phyloP scores from a whole-genome alignment of 495 filamentous ascomycete species.

The Aspergillus haitiensis region DNA sequence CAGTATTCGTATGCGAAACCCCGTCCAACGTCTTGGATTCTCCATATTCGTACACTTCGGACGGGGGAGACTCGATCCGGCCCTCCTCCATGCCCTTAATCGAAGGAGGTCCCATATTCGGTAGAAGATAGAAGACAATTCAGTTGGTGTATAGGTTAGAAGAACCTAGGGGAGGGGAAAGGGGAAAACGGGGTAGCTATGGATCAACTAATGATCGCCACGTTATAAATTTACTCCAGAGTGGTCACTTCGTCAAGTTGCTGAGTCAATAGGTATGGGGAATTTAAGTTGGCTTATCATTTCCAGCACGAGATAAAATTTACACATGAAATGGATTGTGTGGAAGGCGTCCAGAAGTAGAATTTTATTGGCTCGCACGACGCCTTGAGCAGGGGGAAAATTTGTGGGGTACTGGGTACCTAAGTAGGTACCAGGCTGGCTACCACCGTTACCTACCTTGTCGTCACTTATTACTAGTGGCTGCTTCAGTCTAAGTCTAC shows the following conservation, averaged over 20 bases:
- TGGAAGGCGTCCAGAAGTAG: constrained; percentile 1
- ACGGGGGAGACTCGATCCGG: constrained; percentile 8
- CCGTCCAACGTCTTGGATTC: constrained; percentile 26
- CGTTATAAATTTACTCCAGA: constrained; percentile 6
- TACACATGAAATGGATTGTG: constrained; percentile 15
- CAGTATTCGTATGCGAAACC: constrained; percentile 19
- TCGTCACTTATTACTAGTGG: too few relatives aligned
- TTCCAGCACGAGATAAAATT: constrained; percentile 21
- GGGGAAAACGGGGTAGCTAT: not conserved
- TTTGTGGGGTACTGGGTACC: constrained; percentile 16
- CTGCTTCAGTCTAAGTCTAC: not conserved
- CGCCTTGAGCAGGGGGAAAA: constrained; percentile 3
- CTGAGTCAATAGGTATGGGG: constrained; percentile 10
- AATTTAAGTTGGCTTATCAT: constrained; percentile 10
- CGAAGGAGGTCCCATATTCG: constrained; percentile 23
- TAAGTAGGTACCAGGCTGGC: not conserved
- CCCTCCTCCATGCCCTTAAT: constrained; percentile 28
- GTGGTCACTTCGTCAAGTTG: constrained; percentile 9
- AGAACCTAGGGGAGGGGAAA: not conserved
- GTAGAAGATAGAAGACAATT: not conserved
- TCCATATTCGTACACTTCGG: constrained; percentile 18
- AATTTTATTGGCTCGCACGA: constrained; percentile 9
- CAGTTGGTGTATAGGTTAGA: not conserved
- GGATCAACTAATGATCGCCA: constrained; percentile 1
- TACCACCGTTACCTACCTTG: too few relatives aligned